Percentiles rank a stretch among this genome's conserved stretches.
These are phyloP conservation scores for Carex arenaria DNA, from an alignment of 202 grass and related monocot species.

Conservation along the genomic window DNA sequence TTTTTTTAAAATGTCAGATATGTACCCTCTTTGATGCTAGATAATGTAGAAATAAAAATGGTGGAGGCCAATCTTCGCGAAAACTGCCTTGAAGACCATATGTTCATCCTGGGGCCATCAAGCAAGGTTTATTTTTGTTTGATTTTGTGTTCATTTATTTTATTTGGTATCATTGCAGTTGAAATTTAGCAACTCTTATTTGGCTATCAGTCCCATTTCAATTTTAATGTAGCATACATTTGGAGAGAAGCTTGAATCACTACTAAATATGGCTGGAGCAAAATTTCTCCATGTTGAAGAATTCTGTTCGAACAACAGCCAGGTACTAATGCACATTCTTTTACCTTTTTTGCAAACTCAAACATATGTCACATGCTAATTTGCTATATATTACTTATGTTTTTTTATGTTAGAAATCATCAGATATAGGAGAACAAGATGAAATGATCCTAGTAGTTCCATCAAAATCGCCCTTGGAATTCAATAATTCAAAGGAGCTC, in stretches of 20 bases:
- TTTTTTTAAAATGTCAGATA: slow-evolving; percentile 39
- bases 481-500: slow-evolving; percentile 48
- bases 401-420: slow-evolving; percentile 47
- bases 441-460: slow-evolving; percentile 81
- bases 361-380: not conserved
- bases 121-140: slow-evolving; percentile 44
- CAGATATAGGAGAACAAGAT: slow-evolving; percentile 46
- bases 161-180: slow-evolving; percentile 4
- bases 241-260: slow-evolving; percentile 57
- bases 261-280: slow-evolving; percentile 62
- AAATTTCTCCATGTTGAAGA: slow-evolving; percentile 59
- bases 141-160: slow-evolving; percentile 19
- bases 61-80: slow-evolving; percentile 50
- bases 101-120: slow-evolving; percentile 62
- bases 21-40: slow-evolving; percentile 59
- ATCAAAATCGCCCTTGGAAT: slow-evolving; percentile 55
- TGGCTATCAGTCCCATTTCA: slow-evolving; percentile 10
- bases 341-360: slow-evolving; percentile 5
- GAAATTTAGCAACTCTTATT: slow-evolving; percentile 11
- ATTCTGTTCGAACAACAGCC: slow-evolving; percentile 70
- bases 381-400: slow-evolving; percentile 15
- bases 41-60: slow-evolving; percentile 61
- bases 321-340: slow-evolving; percentile 44
- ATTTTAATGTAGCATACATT: slow-evolving; percentile 74
- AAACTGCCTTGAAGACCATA: slow-evolving; percentile 58